phyloP scores from a whole-genome alignment of 2,329 filamentous ascomycete species.

The Xylaria arbuscula region DNA sequence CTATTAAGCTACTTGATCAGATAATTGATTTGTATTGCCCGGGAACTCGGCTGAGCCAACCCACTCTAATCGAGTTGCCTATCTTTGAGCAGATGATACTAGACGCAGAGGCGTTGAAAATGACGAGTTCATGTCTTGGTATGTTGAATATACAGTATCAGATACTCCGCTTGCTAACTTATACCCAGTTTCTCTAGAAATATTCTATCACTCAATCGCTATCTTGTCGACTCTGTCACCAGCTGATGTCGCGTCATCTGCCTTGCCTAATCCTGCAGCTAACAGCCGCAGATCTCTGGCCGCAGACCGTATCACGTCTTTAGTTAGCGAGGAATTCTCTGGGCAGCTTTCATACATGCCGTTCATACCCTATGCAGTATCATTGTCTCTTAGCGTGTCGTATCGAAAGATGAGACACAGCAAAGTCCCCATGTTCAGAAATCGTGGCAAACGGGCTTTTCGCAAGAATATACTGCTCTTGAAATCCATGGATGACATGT shows the following conservation, averaged over 20 bases:
- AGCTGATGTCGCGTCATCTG: slow-evolving; percentile 54
- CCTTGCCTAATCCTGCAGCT: slow-evolving; percentile 59
- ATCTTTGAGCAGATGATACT: slow-evolving; percentile 69
- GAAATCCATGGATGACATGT: slow-evolving; percentile 65
- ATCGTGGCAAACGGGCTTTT: slow-evolving; percentile 66
- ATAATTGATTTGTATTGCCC: slow-evolving; percentile 72
- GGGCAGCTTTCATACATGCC: slow-evolving; percentile 61
- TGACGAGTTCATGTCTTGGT: slow-evolving; percentile 63
- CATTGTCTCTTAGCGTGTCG: slow-evolving; percentile 69
- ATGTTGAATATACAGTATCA: slow-evolving; percentile 36
- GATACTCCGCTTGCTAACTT: slow-evolving; percentile 39
- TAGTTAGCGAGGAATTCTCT: slow-evolving; percentile 63
- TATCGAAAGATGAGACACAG: slow-evolving; percentile 74
- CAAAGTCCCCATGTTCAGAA: slow-evolving; percentile 67
- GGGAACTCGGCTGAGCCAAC: slow-evolving; percentile 59
- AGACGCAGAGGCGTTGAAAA: slow-evolving; percentile 62
- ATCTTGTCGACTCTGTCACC: slow-evolving; percentile 70
- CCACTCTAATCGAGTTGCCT: slow-evolving; percentile 64
- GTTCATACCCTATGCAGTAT: slow-evolving; percentile 70
- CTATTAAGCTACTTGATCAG: slow-evolving; percentile 66
- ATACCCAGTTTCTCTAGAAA: slow-evolving; percentile 67
- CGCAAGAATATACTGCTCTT: slow-evolving; percentile 65
- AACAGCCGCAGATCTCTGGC: slow-evolving; percentile 69
- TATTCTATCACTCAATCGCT: slow-evolving; percentile 72
- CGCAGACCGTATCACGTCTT: slow-evolving; percentile 66